Evolutionary conservation across 78 protist species (phyloP).

Genomic region (Pigoraptor vietnamica): DNA sequence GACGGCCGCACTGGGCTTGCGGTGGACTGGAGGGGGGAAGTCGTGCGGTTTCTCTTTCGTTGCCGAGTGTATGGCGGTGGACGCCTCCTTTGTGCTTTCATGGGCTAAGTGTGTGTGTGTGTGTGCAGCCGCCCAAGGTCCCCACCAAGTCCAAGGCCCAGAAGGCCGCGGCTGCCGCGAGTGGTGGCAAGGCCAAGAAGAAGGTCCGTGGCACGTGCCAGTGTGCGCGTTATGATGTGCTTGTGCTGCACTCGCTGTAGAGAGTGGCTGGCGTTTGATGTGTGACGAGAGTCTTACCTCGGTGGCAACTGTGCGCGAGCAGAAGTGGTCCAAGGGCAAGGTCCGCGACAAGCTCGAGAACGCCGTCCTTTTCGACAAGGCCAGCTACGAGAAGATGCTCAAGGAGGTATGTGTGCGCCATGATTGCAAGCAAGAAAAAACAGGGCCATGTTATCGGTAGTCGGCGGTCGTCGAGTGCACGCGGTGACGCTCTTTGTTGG

Average conservation of each 20-base stretch:
- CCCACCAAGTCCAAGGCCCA: slow-evolving; percentile 12
- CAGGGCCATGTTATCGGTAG: background rate
- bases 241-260: no score
- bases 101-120: no score
- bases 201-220: no score
- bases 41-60: no score
- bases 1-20: no score
- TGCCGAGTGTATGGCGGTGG: no score
- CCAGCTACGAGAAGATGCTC: slow-evolving; percentile 57
- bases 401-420: slow-evolving; percentile 7
- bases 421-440: background rate
- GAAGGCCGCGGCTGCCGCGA: slow-evolving; percentile 26
- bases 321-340: slow-evolving; percentile 88
- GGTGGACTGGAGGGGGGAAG: no score
- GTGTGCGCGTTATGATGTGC: no score
- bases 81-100: no score
- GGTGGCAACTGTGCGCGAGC: no score
- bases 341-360: slow-evolving; percentile 79
- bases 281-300: no score
- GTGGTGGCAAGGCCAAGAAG: slow-evolving; percentile 39
- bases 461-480: background rate
- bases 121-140: slow-evolving; percentile 30
- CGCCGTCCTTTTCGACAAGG: slow-evolving; percentile 74
- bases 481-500: background rate
- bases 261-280: no score